Evolutionary conservation across 164 flowering plant genomes (phyloP).

Genomic region (Paratinospora sagittata): DNA sequence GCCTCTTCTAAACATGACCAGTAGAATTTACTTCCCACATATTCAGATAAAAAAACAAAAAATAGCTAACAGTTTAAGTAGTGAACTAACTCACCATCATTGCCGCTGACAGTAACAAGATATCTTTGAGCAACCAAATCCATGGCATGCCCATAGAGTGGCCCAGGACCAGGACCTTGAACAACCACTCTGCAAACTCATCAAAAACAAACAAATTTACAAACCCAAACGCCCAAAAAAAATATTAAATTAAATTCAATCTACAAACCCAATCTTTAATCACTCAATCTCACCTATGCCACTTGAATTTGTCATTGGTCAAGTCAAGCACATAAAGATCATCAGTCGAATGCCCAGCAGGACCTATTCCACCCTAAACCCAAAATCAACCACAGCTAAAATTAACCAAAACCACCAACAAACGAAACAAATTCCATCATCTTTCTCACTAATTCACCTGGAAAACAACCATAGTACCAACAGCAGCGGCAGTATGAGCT

Average conservation of each 20-base stretch:
- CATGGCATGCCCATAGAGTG: constrained; percentile 89
- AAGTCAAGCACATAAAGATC: constrained; percentile 91
- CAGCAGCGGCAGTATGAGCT: constrained; percentile 94
- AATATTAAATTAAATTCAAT: too few species aligned
- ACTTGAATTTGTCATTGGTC: constrained; percentile 84
- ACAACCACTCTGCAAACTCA: constrained; percentile 60
- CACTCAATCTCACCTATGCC: constrained; percentile 69
- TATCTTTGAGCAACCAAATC: constrained; percentile 86
- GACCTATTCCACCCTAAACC: constrained; percentile 94
- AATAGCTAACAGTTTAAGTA: neutral
- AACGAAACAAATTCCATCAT: neutral
- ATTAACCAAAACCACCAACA: neutral
- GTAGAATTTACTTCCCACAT: neutral
- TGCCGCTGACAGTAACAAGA: constrained; percentile 83
- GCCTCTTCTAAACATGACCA: too few species aligned
- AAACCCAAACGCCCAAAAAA: too few species aligned
- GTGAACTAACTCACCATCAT: constrained; percentile 61
- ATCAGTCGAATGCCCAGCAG: constrained; percentile 98
- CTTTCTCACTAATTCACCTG: constrained; percentile 48
- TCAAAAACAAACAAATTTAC: neutral
- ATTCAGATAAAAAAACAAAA: neutral
- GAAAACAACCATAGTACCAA: constrained; percentile 98
- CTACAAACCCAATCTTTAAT: neutral
- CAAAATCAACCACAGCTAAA: constrained; percentile 18
- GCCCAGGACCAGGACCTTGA: constrained; percentile 91